phyloP scores from a whole-genome alignment of 192 early-diverging fungal genomes.

The Lunasporangiospora selenospora region DNA sequence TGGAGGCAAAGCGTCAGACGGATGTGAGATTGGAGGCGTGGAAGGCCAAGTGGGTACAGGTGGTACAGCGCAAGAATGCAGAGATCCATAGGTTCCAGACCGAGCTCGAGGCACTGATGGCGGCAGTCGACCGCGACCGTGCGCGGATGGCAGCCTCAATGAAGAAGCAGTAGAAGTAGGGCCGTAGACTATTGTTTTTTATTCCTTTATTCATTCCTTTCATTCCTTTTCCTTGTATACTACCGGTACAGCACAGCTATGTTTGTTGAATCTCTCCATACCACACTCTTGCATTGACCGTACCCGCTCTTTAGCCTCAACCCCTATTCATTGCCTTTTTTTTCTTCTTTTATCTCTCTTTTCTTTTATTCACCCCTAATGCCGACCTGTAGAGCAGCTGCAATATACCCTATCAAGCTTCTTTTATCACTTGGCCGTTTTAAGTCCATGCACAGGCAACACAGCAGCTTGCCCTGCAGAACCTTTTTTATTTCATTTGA shows the following conservation, averaged over 20 bases:
- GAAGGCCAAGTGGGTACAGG: constrained; percentile 48
- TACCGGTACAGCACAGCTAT: neutral
- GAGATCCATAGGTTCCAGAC: constrained; percentile 46
- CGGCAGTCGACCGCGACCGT: constrained; percentile 37
- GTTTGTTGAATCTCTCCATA: neutral
- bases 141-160: constrained; percentile 28
- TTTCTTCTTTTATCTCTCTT: neutral
- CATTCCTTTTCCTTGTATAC: neutral
- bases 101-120: constrained; percentile 41
- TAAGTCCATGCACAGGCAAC: too few relatives aligned
- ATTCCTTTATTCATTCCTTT: neutral
- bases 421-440: too few relatives aligned
- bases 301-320: neutral
- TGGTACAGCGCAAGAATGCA: constrained; percentile 47
- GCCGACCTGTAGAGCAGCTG: too few relatives aligned
- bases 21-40: constrained; percentile 38
- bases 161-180: constrained; percentile 16
- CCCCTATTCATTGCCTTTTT: neutral
- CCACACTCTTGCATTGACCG: neutral
- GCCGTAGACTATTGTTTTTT: neutral
- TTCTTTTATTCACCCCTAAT: neutral
- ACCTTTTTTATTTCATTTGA: too few relatives aligned
- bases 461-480: too few relatives aligned
- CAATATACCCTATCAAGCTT: too few relatives aligned
- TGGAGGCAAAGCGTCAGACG: constrained; percentile 39